A percentile compares a stretch with the other conserved stretches of the same genome.
Evolutionary conservation across 441 rosid species (phyloP).

Genomic region (Populus hybrid): DNA sequence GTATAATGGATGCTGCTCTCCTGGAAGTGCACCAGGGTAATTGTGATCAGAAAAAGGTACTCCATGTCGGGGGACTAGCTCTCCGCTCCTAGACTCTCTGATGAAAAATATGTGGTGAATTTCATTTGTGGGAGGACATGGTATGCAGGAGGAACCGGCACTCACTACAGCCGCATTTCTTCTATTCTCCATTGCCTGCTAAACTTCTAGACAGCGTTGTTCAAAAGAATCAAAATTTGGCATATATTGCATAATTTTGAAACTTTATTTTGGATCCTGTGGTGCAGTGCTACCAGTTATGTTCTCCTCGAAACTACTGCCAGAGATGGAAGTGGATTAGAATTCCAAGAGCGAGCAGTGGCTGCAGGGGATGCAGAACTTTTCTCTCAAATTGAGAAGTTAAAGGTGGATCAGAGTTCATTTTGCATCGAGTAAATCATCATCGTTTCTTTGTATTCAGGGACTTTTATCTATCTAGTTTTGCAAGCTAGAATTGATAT

Average conservation of each 20-base stretch:
- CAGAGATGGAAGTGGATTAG: constrained; percentile 92
- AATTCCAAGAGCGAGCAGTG: constrained; percentile 79
- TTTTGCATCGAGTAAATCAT: not conserved
- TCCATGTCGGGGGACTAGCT: not conserved
- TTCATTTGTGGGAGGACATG: not conserved
- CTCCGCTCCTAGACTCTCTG: not conserved
- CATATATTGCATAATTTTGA: not conserved
- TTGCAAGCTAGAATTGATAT: constrained; percentile 73
- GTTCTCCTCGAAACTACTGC: constrained; percentile 86
- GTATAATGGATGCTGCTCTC: not conserved
- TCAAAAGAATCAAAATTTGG: not conserved
- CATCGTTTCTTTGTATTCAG: not conserved
- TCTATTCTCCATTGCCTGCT: not conserved
- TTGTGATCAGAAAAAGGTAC: not conserved
- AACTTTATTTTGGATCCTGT: not conserved
- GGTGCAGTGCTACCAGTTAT: constrained; percentile 19
- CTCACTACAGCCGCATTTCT: not conserved
- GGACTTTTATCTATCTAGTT: constrained; percentile 13
- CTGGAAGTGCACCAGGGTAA: not conserved
- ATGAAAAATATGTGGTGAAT: not conserved
- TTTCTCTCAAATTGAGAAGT: constrained; percentile 70
- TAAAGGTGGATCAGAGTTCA: constrained; percentile 47
- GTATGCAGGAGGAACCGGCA: not conserved
- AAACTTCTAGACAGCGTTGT: not conserved
- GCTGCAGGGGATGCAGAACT: constrained; percentile 81